Percentiles rank a stretch among this genome's conserved stretches.
These are phyloP conservation scores for maize (Zea mays) DNA, from an alignment of 176 grass and related monocot genomes.

Conservation along the genomic window DNA sequence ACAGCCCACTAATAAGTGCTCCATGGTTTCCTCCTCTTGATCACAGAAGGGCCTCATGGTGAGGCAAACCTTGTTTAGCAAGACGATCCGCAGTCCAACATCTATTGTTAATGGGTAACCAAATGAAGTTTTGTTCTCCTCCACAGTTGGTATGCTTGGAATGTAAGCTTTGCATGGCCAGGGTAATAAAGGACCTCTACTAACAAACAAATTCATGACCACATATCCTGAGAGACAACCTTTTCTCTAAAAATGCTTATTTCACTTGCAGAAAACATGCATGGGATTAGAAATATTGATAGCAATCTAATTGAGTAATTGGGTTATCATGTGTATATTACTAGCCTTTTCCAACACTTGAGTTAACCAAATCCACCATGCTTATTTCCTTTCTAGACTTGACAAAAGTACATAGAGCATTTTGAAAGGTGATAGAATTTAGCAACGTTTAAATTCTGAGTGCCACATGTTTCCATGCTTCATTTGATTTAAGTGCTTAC, in stretches of 20 bases:
- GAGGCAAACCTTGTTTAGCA: too few species aligned
- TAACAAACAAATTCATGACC: constrained; percentile 14
- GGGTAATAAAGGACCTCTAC: background rate
- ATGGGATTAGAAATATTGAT: constrained; percentile 2
- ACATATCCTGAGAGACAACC: constrained; percentile 2
- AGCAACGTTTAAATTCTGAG: constrained; percentile 10
- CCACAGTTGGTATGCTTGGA: background rate
- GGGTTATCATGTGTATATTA: background rate
- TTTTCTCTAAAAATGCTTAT: background rate
- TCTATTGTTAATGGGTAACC: too few species aligned
- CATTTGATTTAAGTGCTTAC: constrained; percentile 7
- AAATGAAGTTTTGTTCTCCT: background rate
- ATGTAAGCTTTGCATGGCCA: constrained; percentile 9
- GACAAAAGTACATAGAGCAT: background rate
- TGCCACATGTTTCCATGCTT: background rate
- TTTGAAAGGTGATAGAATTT: constrained; percentile 11
- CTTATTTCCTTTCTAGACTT: constrained; percentile 21
- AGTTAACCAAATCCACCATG: constrained; percentile 15
- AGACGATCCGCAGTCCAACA: too few species aligned
- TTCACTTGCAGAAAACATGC: background rate
- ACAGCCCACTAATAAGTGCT: too few species aligned
- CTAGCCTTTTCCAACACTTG: background rate
- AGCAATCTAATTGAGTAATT: background rate
- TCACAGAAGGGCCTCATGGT: too few species aligned
- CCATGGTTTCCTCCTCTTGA: too few species aligned